phyloP scores from a whole-genome alignment of 2,329 filamentous ascomycete species.

The Trichoderma polysporum region DNA sequence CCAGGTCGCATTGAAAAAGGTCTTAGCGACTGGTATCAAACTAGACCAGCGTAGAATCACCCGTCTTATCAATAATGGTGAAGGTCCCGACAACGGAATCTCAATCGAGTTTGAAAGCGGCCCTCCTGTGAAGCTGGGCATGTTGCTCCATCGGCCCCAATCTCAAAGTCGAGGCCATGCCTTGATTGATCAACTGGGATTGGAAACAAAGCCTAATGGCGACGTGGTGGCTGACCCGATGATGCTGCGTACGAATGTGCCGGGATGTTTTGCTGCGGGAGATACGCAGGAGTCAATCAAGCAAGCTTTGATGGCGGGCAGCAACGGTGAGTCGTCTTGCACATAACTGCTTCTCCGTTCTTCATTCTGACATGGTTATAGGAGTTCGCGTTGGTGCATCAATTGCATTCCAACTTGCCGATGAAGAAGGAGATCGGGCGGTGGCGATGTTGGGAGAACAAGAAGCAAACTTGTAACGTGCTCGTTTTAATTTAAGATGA shows the following conservation, averaged over 20 bases:
- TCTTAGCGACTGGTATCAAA: conserved; percentile 36
- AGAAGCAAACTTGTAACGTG: neutral
- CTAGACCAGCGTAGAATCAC: conserved; percentile 40
- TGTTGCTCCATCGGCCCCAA: conserved; percentile 43
- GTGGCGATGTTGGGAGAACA: neutral
- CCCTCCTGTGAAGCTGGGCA: conserved; percentile 33
- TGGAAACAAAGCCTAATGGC: conserved; percentile 43
- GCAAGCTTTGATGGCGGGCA: conserved; percentile 18
- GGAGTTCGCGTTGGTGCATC: conserved; percentile 14
- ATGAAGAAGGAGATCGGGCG: conserved; percentile 16
- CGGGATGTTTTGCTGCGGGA: conserved; percentile 54
- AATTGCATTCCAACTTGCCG: conserved; percentile 14
- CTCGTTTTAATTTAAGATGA: too few relatives aligned
- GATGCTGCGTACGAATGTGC: conserved; percentile 50
- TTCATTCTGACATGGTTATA: neutral
- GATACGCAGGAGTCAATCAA: conserved; percentile 39
- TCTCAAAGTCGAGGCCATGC: conserved; percentile 39
- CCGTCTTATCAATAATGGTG: conserved; percentile 27
- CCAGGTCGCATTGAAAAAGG: conserved; percentile 17
- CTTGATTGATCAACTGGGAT: conserved; percentile 39
- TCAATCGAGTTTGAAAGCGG: conserved; percentile 43
- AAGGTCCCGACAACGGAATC: conserved; percentile 28
- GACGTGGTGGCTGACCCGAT: conserved; percentile 45
- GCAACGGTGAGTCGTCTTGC: conserved; percentile 1
- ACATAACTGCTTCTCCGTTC: neutral